Percentiles rank a stretch among this genome's conserved stretches.
These are phyloP conservation scores for Cryptosporidium andersoni DNA, from an alignment of 169 alveolate species.

Conservation along the genomic window DNA sequence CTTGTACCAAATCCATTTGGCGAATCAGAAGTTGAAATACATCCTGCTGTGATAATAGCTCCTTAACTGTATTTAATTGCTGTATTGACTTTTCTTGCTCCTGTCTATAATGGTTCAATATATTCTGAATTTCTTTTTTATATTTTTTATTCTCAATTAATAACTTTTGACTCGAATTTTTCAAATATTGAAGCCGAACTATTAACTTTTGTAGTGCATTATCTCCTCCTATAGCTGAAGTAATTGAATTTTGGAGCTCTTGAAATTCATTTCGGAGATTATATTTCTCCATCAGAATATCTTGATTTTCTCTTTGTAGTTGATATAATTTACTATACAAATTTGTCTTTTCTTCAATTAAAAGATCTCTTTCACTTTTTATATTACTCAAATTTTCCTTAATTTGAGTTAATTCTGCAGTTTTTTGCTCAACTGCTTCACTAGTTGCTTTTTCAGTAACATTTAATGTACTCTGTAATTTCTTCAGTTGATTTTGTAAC, in stretches of 20 bases:
- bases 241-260: constrained; percentile 47
- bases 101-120: constrained; percentile 54
- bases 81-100: constrained; percentile 55
- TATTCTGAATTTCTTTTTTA: constrained; percentile 53
- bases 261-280: constrained; percentile 43
- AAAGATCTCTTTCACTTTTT: constrained; percentile 58
- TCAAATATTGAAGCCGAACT: constrained; percentile 44
- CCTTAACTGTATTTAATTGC: constrained; percentile 56
- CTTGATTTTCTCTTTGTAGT: constrained; percentile 13
- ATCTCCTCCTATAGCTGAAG: constrained; percentile 53
- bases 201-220: constrained; percentile 33
- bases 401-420: constrained; percentile 68
- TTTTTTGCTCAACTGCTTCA: constrained; percentile 69
- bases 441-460: constrained; percentile 69
- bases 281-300: constrained; percentile 46
- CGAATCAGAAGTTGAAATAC: constrained; percentile 50
- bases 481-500: constrained; percentile 56
- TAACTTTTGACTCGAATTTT: constrained; percentile 48
- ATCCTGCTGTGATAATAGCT: constrained; percentile 57
- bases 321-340: constrained; percentile 25
- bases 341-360: constrained; percentile 45
- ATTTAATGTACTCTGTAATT: constrained; percentile 52
- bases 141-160: constrained; percentile 63
- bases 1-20: constrained; percentile 67
- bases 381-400: constrained; percentile 43